phyloP scores from a whole-genome alignment of 2,329 filamentous ascomycete genomes.

The Penicillium frequentans region DNA sequence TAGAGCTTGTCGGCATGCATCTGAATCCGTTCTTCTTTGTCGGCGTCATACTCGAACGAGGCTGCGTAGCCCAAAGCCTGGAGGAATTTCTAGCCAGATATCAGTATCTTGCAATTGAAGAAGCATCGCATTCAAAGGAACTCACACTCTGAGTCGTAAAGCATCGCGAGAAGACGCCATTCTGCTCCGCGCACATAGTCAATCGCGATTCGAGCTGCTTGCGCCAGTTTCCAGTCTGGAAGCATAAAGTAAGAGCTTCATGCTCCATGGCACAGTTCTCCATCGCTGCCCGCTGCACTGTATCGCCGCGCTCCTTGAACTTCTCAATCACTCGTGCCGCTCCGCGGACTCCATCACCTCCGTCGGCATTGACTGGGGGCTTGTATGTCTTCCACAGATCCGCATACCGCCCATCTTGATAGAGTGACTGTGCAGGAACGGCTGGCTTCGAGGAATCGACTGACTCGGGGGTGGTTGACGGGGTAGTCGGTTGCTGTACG shows the following conservation, averaged over 20 bases:
- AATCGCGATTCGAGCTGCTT: slow-evolving; percentile 57
- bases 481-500: slow-evolving; percentile 21
- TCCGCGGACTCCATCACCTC: slow-evolving; percentile 71
- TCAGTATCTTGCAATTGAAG: neutral
- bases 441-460: slow-evolving; percentile 33
- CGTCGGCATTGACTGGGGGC: slow-evolving; percentile 64
- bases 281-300: slow-evolving; percentile 76
- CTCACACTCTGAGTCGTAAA: slow-evolving; percentile 81
- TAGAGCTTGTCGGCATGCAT: slow-evolving; percentile 94
- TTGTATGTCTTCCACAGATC: slow-evolving; percentile 92
- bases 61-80: slow-evolving; percentile 86
- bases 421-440: slow-evolving; percentile 57
- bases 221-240: slow-evolving; percentile 66
- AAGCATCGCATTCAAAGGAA: slow-evolving; percentile 1
- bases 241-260: slow-evolving; percentile 78
- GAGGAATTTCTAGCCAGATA: slow-evolving; percentile 68
- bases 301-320: slow-evolving; percentile 77
- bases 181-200: slow-evolving; percentile 79
- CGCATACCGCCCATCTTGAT: slow-evolving; percentile 71
- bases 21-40: slow-evolving; percentile 84
- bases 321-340: slow-evolving; percentile 80
- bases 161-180: slow-evolving; percentile 77
- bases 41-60: slow-evolving; percentile 61
- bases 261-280: slow-evolving; percentile 94
- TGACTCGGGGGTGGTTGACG: slow-evolving; percentile 14